These are phyloP conservation scores for Blastobotrys niveus DNA, from an alignment of 1,139 yeast species.

Conservation along the genomic window DNA sequence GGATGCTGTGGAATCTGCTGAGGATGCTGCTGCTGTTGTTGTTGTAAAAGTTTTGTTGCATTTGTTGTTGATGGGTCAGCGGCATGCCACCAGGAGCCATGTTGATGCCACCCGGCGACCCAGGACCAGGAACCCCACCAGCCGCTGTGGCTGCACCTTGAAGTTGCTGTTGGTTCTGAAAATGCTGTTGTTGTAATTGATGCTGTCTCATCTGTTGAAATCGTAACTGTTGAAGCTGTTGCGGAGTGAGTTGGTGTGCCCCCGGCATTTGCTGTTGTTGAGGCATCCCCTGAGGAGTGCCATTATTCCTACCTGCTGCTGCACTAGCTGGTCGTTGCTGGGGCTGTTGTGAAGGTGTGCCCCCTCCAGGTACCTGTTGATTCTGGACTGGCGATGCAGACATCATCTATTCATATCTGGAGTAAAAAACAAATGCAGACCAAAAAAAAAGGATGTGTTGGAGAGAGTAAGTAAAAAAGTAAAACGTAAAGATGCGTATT, in stretches of 20 bases:
- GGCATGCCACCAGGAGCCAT: not conserved
- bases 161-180: conserved; percentile 8
- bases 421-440: not conserved
- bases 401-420: conserved; percentile 16
- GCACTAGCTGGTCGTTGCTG: conserved; percentile 13
- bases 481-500: no score
- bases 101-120: not conserved
- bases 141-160: not conserved
- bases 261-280: not conserved
- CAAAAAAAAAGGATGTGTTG: no score
- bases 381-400: conserved; percentile 26
- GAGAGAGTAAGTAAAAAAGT: no score
- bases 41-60: conserved; percentile 6
- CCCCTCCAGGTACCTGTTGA: conserved; percentile 23
- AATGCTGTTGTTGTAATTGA: conserved; percentile 1
- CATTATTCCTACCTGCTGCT: no score
- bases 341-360: conserved; percentile 20
- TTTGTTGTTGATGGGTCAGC: conserved; percentile 8
- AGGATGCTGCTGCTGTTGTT: conserved; percentile 11
- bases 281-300: no score
- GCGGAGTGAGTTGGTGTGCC: conserved; percentile 10
- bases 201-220: conserved; percentile 12
- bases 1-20: conserved; percentile 11
- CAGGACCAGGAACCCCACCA: not conserved
- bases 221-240: conserved; percentile 11